Base-by-base conservation (phyloP, 2,329 filamentous ascomycete genomes). In the Colletotrichum sidae region DNA sequence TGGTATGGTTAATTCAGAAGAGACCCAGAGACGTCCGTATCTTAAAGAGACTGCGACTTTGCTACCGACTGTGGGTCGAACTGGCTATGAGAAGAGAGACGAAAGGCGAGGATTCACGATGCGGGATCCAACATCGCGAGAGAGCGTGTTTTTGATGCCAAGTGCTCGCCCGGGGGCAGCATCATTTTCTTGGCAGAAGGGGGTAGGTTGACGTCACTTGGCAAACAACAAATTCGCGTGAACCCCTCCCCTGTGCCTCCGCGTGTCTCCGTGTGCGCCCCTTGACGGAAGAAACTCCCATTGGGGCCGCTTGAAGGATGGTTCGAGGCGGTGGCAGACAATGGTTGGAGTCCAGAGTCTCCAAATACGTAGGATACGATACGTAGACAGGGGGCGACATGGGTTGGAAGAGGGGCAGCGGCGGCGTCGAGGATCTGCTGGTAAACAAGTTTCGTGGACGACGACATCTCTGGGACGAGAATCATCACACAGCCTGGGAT, bases 131-230 rank as follows among this genome's bases (percentile, higher is more conserved):
- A 9, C 54, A 35, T 13, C 8, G 2, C 25, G 55, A 42, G 13
- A 35, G 17, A 44, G 38, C 46, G 13, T 51, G 55, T 42, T 58
- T 58, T 58, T 58, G 55, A 51, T 58, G 55, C 45, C 55, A 42
- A 51, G 25, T 15, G 44, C 45, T 35, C 55, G 55, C 46, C 45
- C 45, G 38, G 55, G 8, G 4, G 25, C 34, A n/a, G 47, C 45
- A 45, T 58, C 55, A 51, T 58, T 50, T 25, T 34, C 55, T 58
- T 58, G 55, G 55, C 46, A 58, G 37, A 42, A 33, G 25, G 46
- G 47, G n/a, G 15, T 10, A 11, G 41, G 25, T 58, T 58, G 55
- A 58, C 55, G 55, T 58, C 55, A 58, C 55, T 44, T 38, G 46
- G 55, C 37, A 58, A 58, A 41, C 45, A 44, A 12, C 52, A 9